A percentile compares a stretch with the other conserved stretches of the same genome.
phyloP scores from a whole-genome alignment of 768 basidiomycete genomes.

The Xerocomellus dryophilus region DNA sequence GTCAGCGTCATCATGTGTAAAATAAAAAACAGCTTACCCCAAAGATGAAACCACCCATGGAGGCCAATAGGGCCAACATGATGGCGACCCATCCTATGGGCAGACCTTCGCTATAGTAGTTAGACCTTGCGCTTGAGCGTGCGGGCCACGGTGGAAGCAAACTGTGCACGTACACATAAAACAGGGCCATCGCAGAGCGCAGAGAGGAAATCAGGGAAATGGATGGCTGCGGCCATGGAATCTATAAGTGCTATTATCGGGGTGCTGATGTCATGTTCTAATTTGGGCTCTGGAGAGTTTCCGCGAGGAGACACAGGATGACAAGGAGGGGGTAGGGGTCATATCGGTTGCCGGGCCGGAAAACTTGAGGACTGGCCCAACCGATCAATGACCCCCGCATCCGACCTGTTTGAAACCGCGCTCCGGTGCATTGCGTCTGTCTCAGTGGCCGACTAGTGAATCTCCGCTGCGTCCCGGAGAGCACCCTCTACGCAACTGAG shows the following conservation, averaged over 20 bases:
- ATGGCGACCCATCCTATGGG: slow-evolving; percentile 63
- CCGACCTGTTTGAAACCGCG: too few species aligned
- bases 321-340: neutral
- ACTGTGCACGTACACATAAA: slow-evolving; percentile 14
- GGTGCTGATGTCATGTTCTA: neutral
- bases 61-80: slow-evolving; percentile 62
- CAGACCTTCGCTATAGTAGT: slow-evolving; percentile 45
- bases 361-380: too few species aligned
- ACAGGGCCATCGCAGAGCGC: slow-evolving; percentile 10
- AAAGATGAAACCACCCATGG: slow-evolving; percentile 70
- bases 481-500: too few species aligned
- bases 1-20: slow-evolving; percentile 1
- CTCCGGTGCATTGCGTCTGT: too few species aligned
- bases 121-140: neutral
- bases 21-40: slow-evolving; percentile 29
- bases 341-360: neutral
- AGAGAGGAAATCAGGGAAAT: too few species aligned
- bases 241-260: neutral
- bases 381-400: too few species aligned
- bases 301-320: too few species aligned
- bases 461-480: too few species aligned
- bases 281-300: neutral
- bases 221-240: neutral
- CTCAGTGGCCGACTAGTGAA: too few species aligned
- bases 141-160: neutral